Percentiles rank a stretch among this genome's conserved stretches.
phyloP scores from a whole-genome alignment of 768 basidiomycete species.

The Chalciporus sphaerocephalus region DNA sequence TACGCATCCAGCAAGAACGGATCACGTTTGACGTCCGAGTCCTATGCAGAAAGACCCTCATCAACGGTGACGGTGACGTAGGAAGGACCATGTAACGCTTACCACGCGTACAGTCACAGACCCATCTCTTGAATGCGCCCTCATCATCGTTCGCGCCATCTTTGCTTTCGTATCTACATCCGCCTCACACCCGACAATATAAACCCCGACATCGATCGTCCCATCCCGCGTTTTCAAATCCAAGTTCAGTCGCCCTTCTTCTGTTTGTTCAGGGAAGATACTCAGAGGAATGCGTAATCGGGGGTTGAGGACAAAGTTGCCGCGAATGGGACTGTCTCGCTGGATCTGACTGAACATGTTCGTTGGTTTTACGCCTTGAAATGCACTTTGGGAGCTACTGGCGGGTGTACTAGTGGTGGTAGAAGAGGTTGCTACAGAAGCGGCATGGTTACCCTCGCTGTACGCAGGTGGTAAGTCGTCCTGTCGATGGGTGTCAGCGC shows the following conservation, averaged over 20 bases:
- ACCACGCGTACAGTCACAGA: conserved; percentile 9
- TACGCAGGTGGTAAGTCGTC: conserved; percentile 10
- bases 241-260: conserved; percentile 11
- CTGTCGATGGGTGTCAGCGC: too few species aligned
- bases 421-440: background rate
- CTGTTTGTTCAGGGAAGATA: conserved; percentile 10
- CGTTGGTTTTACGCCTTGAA: conserved; percentile 3
- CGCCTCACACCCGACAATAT: conserved; percentile 26
- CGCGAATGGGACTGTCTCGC: conserved; percentile 7
- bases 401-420: background rate
- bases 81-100: background rate
- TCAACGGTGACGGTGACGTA: background rate
- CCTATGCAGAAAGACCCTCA: background rate
- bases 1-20: conserved; percentile 10
- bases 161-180: background rate
- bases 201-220: conserved; percentile 13
- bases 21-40: conserved; percentile 11
- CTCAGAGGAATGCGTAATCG: conserved; percentile 8
- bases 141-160: conserved; percentile 4
- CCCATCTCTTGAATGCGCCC: conserved; percentile 8
- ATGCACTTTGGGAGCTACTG: background rate
- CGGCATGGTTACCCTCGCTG: background rate
- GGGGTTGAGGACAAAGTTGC: conserved; percentile 16
- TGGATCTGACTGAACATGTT: conserved; percentile 9
- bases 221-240: conserved; percentile 12